Conservation (phyloP, 2,329 filamentous ascomycete genomes). For the Davidsoniella virescens region DNA sequence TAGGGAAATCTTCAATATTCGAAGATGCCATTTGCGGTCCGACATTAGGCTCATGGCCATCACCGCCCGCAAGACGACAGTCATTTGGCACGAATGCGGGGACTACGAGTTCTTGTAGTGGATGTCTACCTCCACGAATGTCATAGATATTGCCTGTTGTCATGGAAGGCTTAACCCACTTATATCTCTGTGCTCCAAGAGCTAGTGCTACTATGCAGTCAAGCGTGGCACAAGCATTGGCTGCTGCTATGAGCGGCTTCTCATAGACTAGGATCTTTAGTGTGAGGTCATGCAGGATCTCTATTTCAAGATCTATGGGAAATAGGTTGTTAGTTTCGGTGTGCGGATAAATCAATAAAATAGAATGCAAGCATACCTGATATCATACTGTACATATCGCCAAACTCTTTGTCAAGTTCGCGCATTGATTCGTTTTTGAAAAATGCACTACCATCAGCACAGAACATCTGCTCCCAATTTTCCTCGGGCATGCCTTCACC, state of each 20-base stretch:
- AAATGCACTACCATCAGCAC: conserved; percentile 53
- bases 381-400: conserved; percentile 73
- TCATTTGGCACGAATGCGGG: conserved; percentile 71
- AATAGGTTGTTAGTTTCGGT: not conserved
- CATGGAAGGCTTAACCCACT: conserved; percentile 53
- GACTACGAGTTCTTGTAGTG: conserved; percentile 71
- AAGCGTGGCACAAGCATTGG: conserved; percentile 69
- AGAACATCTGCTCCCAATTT: conserved; percentile 65
- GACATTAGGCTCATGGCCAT: conserved; percentile 16
- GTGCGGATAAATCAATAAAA: not conserved
- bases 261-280: conserved; percentile 55
- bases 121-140: conserved; percentile 68
- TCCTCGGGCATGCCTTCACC: conserved; percentile 44
- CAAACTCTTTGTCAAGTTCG: conserved; percentile 64
- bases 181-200: conserved; percentile 58
- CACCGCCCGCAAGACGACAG: conserved; percentile 50
- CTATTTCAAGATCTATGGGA: conserved; percentile 61
- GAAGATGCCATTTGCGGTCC: not conserved
- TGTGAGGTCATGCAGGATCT: conserved; percentile 66
- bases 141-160: conserved; percentile 52
- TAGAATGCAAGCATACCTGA: conserved; percentile 38
- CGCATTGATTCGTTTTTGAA: conserved; percentile 77
- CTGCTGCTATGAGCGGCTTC: conserved; percentile 47
- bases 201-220: conserved; percentile 74
- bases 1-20: conserved; percentile 3